Conservation (phyloP, 495 filamentous ascomycete genomes). For the Podospora australis region DNA sequence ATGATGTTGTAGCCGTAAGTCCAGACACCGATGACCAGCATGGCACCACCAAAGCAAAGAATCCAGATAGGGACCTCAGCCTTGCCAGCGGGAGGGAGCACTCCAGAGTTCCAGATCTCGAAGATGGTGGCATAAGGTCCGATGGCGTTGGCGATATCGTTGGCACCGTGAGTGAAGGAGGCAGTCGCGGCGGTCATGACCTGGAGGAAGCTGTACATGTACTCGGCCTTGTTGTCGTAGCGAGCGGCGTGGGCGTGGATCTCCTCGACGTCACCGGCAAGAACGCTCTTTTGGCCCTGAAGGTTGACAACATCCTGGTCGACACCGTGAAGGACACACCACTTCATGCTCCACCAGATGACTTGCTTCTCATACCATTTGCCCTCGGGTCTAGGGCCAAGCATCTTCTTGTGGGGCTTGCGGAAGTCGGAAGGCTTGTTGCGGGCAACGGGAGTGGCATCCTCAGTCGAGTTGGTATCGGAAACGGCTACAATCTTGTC, state of each 20-base stretch:
- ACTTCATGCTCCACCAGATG: conserved; percentile 42
- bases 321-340: conserved; percentile 50
- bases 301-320: conserved; percentile 51
- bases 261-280: conserved; percentile 46
- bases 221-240: conserved; percentile 71
- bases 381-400: conserved; percentile 30
- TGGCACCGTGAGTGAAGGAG: conserved; percentile 73
- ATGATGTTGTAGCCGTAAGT: conserved; percentile 71
- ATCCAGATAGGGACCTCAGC: conserved; percentile 61
- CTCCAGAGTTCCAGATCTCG: conserved; percentile 53
- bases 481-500: conserved; percentile 12
- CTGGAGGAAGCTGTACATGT: conserved; percentile 70
- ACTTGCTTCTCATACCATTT: conserved; percentile 33
- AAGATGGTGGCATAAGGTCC: conserved; percentile 68
- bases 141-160: conserved; percentile 71
- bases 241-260: conserved; percentile 57
- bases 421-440: not conserved
- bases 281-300: conserved; percentile 21
- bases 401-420: conserved; percentile 15
- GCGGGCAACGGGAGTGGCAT: not conserved
- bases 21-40: conserved; percentile 58
- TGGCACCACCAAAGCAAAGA: conserved; percentile 50
- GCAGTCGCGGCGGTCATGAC: conserved; percentile 65
- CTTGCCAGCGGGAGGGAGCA: conserved; percentile 39
- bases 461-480: conserved; percentile 3